These are phyloP conservation scores for Boletus tylopilopsis DNA, from an alignment of 768 basidiomycete genomes.

Conservation along the genomic window DNA sequence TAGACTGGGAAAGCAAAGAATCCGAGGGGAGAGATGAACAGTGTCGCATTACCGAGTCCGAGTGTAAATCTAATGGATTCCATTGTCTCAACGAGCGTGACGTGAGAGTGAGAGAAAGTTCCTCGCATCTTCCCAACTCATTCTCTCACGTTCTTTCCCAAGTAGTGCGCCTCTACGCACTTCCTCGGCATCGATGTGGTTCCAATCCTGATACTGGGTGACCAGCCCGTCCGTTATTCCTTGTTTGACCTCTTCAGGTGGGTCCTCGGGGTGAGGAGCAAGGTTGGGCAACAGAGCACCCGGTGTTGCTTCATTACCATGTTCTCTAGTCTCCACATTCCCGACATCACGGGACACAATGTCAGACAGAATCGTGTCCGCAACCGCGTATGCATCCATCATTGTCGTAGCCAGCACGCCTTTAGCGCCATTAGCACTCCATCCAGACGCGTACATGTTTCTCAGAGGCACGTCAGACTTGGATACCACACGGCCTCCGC, in stretches of 20 bases:
- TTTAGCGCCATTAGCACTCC: conserved; percentile 88
- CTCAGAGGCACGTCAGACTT: conserved; percentile 37
- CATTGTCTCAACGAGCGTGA: conserved; percentile 4
- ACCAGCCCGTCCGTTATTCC: conserved; percentile 43
- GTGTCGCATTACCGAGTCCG: conserved; percentile 10
- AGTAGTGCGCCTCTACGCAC: conserved; percentile 46
- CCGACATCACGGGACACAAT: conserved; percentile 24
- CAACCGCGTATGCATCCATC: conserved; percentile 84
- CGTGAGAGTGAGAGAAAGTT: conserved; percentile 23
- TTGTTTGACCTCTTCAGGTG: conserved; percentile 46
- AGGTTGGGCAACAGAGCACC: conserved; percentile 32
- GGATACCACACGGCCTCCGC: conserved; percentile 47
- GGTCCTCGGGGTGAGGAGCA: conserved; percentile 38
- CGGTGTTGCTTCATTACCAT: background rate
- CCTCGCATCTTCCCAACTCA: conserved; percentile 61
- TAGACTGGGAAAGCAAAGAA: background rate
- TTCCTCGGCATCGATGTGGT: conserved; percentile 70
- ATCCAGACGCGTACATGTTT: conserved; percentile 88
- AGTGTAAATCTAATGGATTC: conserved; percentile 3
- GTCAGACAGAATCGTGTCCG: conserved; percentile 67
- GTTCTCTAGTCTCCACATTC: conserved; percentile 9
- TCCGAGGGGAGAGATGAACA: background rate
- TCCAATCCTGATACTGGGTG: conserved; percentile 73
- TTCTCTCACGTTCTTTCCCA: conserved; percentile 76
- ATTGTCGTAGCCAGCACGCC: conserved; percentile 93